phyloP scores from a whole-genome alignment of 2,329 filamentous ascomycete species.

The Pyrenophora teres region DNA sequence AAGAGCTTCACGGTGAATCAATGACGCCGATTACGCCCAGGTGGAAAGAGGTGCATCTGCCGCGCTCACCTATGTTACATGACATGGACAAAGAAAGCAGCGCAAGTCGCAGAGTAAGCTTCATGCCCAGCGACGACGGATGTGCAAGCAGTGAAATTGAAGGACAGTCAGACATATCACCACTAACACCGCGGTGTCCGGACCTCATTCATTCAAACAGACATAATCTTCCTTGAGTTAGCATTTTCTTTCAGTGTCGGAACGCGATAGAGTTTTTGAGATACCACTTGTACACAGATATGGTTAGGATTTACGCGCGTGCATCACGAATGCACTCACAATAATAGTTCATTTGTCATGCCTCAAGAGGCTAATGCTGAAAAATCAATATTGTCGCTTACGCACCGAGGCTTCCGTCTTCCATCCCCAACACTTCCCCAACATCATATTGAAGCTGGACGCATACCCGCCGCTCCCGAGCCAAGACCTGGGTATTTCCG shows the following conservation, averaged over 20 bases:
- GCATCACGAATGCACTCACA: background rate
- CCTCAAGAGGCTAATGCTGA: background rate
- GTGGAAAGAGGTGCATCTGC: constrained; percentile 33
- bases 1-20: constrained; percentile 32
- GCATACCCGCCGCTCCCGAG: too few relatives aligned
- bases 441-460: too few relatives aligned
- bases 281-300: constrained; percentile 13
- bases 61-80: constrained; percentile 14
- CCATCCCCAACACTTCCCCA: background rate
- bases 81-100: constrained; percentile 29
- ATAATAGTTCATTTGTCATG: background rate
- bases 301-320: background rate
- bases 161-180: constrained; percentile 20
- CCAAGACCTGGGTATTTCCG: too few relatives aligned
- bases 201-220: background rate
- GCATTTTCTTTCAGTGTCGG: background rate
- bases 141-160: constrained; percentile 12
- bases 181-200: constrained; percentile 15
- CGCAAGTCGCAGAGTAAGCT: constrained; percentile 25
- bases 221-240: background rate
- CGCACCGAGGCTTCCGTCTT: background rate
- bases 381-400: background rate
- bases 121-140: constrained; percentile 31
- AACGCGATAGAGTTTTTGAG: constrained; percentile 7
- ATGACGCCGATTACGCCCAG: constrained; percentile 20